A percentile compares a stretch with the other conserved stretches of the same genome.
Evolutionary conservation across 2,329 filamentous ascomycete genomes (phyloP).

Genomic region (Exophiala lecanii-corni): DNA sequence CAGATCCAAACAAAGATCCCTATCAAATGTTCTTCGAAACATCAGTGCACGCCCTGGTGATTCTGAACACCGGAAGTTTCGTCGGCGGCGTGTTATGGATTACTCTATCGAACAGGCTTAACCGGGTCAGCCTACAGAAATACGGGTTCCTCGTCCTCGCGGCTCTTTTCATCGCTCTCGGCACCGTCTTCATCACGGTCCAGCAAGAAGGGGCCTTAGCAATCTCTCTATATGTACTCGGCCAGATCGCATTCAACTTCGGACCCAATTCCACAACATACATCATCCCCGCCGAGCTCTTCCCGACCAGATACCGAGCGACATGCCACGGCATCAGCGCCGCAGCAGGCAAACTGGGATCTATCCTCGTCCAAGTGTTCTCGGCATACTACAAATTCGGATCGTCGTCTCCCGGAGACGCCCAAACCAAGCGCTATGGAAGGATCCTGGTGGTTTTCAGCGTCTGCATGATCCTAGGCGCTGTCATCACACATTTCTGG

Average conservation of each 20-base stretch:
- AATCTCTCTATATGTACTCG: constrained; percentile 42
- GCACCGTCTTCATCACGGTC: constrained; percentile 38
- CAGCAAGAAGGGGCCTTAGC: constrained; percentile 34
- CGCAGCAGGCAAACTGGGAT: constrained; percentile 51
- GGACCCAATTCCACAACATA: constrained; percentile 41
- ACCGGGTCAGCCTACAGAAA: constrained; percentile 42
- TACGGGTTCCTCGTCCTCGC: constrained; percentile 42
- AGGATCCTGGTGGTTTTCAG: constrained; percentile 40
- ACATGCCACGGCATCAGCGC: constrained; percentile 52
- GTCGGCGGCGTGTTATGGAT: constrained; percentile 40
- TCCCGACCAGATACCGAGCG: constrained; percentile 52
- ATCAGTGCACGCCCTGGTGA: constrained; percentile 36
- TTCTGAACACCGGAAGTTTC: constrained; percentile 41
- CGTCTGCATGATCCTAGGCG: constrained; percentile 39
- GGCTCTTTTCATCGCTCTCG: constrained; percentile 40
- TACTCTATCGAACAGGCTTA: constrained; percentile 35
- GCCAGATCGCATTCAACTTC: constrained; percentile 46
- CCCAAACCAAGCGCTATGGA: constrained; percentile 36
- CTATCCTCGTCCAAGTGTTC: constrained; percentile 40
- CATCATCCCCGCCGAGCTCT: constrained; percentile 53
- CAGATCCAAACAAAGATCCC: constrained; percentile 38
- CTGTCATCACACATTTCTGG: constrained; percentile 37
- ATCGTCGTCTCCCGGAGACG: constrained; percentile 28
- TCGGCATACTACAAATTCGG: constrained; percentile 39
- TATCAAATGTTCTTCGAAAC: constrained; percentile 38